Evolutionary conservation across 352 stramenopile genomes (phyloP).

Genomic region (Globisporangium camurandrum): DNA sequence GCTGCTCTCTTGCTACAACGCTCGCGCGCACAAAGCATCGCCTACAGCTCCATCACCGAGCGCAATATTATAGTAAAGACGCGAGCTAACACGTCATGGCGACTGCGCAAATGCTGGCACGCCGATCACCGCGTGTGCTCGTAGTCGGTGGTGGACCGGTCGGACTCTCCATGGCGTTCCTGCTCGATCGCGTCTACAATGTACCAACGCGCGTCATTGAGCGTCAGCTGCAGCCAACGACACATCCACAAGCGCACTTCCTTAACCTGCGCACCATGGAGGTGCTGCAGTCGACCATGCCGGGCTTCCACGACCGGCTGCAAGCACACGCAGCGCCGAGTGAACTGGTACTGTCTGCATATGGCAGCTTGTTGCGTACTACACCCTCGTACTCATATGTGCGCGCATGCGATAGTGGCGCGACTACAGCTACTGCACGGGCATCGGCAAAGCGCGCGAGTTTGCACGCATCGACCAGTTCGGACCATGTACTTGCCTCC

Average conservation of each 20-base stretch:
- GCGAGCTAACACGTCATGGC: too few species aligned
- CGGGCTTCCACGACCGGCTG: conserved; percentile 62
- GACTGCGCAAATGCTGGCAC: too few species aligned
- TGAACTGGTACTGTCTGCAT: conserved; percentile 35
- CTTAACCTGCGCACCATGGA: conserved; percentile 94
- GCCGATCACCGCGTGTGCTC: conserved; percentile 37
- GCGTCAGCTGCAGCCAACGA: conserved; percentile 59
- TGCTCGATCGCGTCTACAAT: conserved; percentile 67
- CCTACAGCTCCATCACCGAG: too few species aligned
- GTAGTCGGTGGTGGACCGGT: conserved; percentile 72
- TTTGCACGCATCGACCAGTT: conserved; percentile 81
- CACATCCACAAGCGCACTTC: conserved; percentile 93
- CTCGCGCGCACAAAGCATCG: too few species aligned
- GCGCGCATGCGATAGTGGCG: conserved; percentile 61
- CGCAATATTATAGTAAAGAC: too few species aligned
- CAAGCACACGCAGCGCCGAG: conserved; percentile 52
- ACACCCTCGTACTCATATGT: too few species aligned
- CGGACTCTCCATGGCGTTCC: conserved; percentile 49
- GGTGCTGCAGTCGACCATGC: conserved; percentile 77
- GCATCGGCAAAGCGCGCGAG: conserved; percentile 51
- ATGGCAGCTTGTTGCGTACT: background rate
- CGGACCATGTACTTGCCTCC: conserved; percentile 34
- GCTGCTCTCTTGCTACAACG: too few species aligned
- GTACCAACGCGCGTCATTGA: conserved; percentile 72
- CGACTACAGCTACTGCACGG: conserved; percentile 81